phyloP scores from a whole-genome alignment of 768 basidiomycete species.

The Crepidotus variabilis region DNA sequence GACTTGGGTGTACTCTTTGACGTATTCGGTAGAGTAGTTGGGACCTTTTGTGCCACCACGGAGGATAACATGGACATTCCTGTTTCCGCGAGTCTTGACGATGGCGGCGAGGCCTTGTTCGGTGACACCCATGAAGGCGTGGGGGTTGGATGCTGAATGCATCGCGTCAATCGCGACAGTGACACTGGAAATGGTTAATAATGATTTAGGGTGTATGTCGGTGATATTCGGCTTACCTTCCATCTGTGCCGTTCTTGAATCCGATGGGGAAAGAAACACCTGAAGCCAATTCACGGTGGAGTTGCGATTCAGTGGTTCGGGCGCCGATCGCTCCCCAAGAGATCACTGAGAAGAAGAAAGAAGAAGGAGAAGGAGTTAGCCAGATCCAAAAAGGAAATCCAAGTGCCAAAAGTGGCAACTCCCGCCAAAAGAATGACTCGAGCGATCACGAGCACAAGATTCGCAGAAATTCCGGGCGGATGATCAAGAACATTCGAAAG shows the following conservation, averaged over 20 bases:
- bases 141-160: slow-evolving; percentile 86
- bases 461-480: not conserved
- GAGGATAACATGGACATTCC: slow-evolving; percentile 93
- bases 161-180: slow-evolving; percentile 95
- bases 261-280: slow-evolving; percentile 97
- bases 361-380: slow-evolving; percentile 5
- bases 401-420: not conserved
- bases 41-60: slow-evolving; percentile 91
- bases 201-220: not conserved
- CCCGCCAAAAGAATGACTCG: too few relatives aligned
- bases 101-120: slow-evolving; percentile 90
- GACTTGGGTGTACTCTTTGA: slow-evolving; percentile 54
- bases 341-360: slow-evolving; percentile 40
- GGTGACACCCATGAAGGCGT: slow-evolving; percentile 94
- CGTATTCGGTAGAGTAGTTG: slow-evolving; percentile 77
- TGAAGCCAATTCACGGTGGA: slow-evolving; percentile 94
- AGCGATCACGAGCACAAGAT: slow-evolving; percentile 3
- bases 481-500: slow-evolving; percentile 1
- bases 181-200: slow-evolving; percentile 39
- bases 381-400: slow-evolving; percentile 1
- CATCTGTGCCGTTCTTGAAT: slow-evolving; percentile 99
- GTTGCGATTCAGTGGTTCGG: slow-evolving; percentile 94
- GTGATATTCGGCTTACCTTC: slow-evolving; percentile 44
- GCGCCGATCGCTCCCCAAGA: slow-evolving; percentile 98
- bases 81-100: slow-evolving; percentile 82